These are phyloP conservation scores for Cyclotella sp. DNA, from an alignment of 108 stramenopile genomes.

Conservation along the genomic window DNA sequence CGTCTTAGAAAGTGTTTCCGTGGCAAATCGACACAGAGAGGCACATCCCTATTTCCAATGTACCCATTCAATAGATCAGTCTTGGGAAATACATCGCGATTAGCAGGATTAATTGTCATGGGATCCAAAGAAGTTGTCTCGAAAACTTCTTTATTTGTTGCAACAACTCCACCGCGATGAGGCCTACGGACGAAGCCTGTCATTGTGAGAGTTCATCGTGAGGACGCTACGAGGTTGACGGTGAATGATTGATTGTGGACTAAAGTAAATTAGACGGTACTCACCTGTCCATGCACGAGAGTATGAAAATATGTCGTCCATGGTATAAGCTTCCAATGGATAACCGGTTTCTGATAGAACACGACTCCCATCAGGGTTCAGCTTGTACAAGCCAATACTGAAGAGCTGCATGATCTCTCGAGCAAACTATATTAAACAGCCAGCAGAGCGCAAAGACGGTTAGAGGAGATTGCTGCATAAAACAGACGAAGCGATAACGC, in stretches of 20 bases:
- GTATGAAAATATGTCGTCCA: slow-evolving; percentile 52
- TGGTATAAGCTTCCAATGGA: slow-evolving; percentile 48
- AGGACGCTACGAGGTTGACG: background rate
- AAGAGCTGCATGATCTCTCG: slow-evolving; percentile 75
- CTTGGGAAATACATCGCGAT: slow-evolving; percentile 51
- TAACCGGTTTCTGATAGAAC: slow-evolving; percentile 39
- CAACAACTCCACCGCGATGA: slow-evolving; percentile 25
- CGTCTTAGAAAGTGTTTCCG: slow-evolving; percentile 44
- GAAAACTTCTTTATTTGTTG: slow-evolving; percentile 3
- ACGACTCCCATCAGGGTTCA: slow-evolving; percentile 60
- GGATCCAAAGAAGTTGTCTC: slow-evolving; percentile 38
- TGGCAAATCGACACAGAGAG: slow-evolving; percentile 58
- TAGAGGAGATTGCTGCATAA: background rate
- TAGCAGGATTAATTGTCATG: slow-evolving; percentile 9
- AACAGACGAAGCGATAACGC: background rate
- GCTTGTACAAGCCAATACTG: slow-evolving; percentile 53
- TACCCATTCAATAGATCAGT: slow-evolving; percentile 42
- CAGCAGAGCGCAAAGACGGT: background rate
- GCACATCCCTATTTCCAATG: slow-evolving; percentile 51
- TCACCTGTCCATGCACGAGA: slow-evolving; percentile 52
- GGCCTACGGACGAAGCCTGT: slow-evolving; percentile 7
- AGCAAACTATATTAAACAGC: slow-evolving; percentile 43
- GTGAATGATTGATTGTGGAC: background rate
- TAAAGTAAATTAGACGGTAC: background rate
- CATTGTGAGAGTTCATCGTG: background rate